These are phyloP conservation scores for Artomyces pyxidatus DNA, from an alignment of 768 basidiomycete species.

Conservation along the genomic window DNA sequence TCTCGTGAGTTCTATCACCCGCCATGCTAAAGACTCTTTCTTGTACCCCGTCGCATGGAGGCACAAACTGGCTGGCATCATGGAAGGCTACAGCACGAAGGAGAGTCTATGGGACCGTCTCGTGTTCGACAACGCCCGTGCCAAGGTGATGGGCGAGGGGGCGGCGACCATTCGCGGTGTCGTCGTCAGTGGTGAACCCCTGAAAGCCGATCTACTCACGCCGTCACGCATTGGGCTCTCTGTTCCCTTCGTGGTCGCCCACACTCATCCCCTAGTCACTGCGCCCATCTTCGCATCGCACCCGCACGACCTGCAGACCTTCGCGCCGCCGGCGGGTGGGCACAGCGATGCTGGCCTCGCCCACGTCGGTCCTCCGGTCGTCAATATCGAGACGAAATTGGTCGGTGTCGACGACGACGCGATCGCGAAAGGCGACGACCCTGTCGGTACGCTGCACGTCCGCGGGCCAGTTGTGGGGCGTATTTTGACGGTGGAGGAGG, in stretches of 20 bases:
- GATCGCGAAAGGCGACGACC: conserved; percentile 61
- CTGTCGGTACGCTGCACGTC: conserved; percentile 50
- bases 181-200: conserved; percentile 58
- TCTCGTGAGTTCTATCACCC: conserved; percentile 44
- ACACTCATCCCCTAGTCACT: conserved; percentile 52
- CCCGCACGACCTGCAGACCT: conserved; percentile 77
- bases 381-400: conserved; percentile 82
- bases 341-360: conserved; percentile 33
- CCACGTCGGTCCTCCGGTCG: conserved; percentile 72
- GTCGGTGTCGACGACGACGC: conserved; percentile 53
- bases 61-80: conserved; percentile 64
- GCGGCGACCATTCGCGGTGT: conserved; percentile 59
- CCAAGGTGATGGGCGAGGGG: conserved; percentile 47
- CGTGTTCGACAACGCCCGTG: conserved; percentile 63
- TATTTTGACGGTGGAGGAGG: conserved; percentile 28
- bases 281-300: conserved; percentile 81
- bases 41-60: conserved; percentile 61
- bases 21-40: conserved; percentile 45
- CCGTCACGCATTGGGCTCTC: conserved; percentile 70
- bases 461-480: conserved; percentile 71
- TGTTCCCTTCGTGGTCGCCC: conserved; percentile 62
- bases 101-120: conserved; percentile 81
- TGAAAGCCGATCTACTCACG: conserved; percentile 43
- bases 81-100: conserved; percentile 68
- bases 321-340: conserved; percentile 28